Evolutionary conservation across 371 early-diverging fungal genomes (phyloP).

Genomic region (Actinomortierella ambigua): DNA sequence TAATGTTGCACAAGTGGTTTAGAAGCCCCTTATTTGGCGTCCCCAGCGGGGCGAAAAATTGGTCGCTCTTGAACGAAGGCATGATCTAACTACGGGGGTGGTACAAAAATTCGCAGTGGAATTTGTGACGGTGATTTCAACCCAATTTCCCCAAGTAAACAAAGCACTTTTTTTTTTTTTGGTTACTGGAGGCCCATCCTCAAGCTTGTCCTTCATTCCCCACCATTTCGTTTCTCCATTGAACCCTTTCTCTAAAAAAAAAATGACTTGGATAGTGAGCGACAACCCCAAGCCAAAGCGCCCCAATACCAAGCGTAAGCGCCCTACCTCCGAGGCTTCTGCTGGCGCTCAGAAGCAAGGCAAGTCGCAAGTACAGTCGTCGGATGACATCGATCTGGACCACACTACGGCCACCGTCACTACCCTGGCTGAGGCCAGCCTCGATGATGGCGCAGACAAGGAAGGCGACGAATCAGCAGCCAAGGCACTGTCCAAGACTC

Average conservation of each 20-base stretch:
- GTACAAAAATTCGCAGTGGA: no score
- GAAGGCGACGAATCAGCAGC: conserved; percentile 9
- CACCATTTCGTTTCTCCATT: no score
- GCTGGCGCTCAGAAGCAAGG: not conserved
- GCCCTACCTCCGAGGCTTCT: conserved; percentile 1
- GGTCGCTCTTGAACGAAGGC: no score
- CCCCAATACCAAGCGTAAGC: conserved; percentile 41
- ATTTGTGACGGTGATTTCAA: no score
- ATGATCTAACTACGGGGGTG: no score
- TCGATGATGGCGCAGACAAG: not conserved
- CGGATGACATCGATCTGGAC: not conserved
- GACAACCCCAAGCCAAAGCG: conserved; percentile 27
- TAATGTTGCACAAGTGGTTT: no score
- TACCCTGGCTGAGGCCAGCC: not conserved
- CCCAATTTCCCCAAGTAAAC: no score
- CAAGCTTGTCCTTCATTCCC: no score
- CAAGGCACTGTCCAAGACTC: conserved; percentile 22
- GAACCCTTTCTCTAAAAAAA: not conserved
- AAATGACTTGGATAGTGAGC: conserved; percentile 38
- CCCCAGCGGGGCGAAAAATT: no score
- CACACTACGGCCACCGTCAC: conserved; percentile 4
- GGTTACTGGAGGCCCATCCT: no score
- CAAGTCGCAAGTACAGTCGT: not conserved
- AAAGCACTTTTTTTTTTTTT: no score
- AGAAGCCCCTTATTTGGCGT: no score